Conservation (phyloP, 371 early-diverging fungal genomes). For the Mucor velutinosus region DNA sequence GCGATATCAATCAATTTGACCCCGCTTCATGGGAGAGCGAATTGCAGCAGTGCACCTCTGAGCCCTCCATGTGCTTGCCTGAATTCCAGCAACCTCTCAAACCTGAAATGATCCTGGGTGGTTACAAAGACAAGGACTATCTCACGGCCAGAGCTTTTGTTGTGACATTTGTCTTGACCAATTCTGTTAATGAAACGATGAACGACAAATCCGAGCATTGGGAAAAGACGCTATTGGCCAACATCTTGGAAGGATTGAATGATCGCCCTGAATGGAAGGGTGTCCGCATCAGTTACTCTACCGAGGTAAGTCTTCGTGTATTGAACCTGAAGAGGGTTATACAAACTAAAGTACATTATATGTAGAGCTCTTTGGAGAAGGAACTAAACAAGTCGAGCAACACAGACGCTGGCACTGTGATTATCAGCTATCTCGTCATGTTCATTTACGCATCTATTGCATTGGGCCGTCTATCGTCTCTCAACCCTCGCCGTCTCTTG, state of each 20-base stretch:
- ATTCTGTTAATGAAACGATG: constrained; percentile 52
- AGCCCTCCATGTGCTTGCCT: constrained; percentile 67
- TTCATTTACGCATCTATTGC: constrained; percentile 76
- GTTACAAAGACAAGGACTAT: constrained; percentile 52
- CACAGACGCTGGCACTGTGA: constrained; percentile 66
- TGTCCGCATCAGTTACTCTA: constrained; percentile 66
- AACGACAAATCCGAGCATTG: constrained; percentile 59
- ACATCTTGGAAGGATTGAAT: constrained; percentile 41
- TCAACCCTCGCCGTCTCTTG: constrained; percentile 53
- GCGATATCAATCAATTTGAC: constrained; percentile 55
- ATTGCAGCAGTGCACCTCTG: constrained; percentile 52
- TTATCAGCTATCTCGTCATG: constrained; percentile 73
- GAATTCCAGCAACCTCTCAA: constrained; percentile 69
- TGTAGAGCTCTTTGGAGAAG: constrained; percentile 62
- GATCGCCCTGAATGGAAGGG: constrained; percentile 52
- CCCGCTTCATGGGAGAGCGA: constrained; percentile 46
- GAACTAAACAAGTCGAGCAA: constrained; percentile 72
- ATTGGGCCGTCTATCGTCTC: constrained; percentile 53
- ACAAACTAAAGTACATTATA: background rate
- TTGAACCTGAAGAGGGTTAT: no score
- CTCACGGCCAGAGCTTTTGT: constrained; percentile 58
- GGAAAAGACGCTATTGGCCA: constrained; percentile 58
- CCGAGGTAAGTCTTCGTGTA: constrained; percentile 53
- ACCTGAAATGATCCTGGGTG: constrained; percentile 73
- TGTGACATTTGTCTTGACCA: constrained; percentile 68